Percentiles rank a stretch among this genome's conserved stretches.
These are phyloP conservation scores for Epichloe hybrida DNA, from an alignment of 2,329 filamentous ascomycete species.

Conservation along the genomic window DNA sequence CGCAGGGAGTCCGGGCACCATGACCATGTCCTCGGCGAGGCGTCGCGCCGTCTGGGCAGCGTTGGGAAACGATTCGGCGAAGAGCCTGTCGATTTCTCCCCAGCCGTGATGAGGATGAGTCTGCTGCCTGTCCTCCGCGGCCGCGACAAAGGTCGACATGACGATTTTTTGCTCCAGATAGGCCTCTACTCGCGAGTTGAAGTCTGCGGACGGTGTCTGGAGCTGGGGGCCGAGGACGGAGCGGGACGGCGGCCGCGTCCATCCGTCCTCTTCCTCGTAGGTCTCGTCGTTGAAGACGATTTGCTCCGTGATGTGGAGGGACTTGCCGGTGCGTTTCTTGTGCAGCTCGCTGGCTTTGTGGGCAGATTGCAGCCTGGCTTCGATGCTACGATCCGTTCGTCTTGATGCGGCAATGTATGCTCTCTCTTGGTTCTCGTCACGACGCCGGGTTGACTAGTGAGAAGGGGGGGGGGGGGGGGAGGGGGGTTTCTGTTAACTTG, in stretches of 20 bases:
- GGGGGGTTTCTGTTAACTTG: background rate
- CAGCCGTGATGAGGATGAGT: background rate
- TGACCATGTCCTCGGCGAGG: background rate
- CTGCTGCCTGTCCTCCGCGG: background rate
- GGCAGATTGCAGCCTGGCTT: conserved; percentile 80
- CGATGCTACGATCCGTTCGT: conserved; percentile 71
- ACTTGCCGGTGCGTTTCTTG: conserved; percentile 72
- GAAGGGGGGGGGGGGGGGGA: too few species aligned
- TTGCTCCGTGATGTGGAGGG: conserved; percentile 67
- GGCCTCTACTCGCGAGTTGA: background rate
- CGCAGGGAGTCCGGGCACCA: background rate
- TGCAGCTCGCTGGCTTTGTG: conserved; percentile 82
- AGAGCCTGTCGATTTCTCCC: conserved; percentile 1
- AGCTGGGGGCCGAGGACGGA: background rate
- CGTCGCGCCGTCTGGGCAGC: background rate
- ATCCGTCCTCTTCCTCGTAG: conserved; percentile 81
- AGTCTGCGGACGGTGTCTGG: background rate
- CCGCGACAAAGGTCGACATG: background rate
- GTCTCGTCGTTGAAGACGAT: conserved; percentile 86
- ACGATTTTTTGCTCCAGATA: background rate
- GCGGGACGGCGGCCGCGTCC: background rate
- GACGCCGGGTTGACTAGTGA: background rate
- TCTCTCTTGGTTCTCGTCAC: conserved; percentile 68
- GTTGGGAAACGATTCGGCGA: conserved; percentile 1
- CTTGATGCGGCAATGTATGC: conserved; percentile 88